These are phyloP conservation scores for Ophiostoma sp. DNA, from an alignment of 2,329 filamentous ascomycete species.

Conservation along the genomic window DNA sequence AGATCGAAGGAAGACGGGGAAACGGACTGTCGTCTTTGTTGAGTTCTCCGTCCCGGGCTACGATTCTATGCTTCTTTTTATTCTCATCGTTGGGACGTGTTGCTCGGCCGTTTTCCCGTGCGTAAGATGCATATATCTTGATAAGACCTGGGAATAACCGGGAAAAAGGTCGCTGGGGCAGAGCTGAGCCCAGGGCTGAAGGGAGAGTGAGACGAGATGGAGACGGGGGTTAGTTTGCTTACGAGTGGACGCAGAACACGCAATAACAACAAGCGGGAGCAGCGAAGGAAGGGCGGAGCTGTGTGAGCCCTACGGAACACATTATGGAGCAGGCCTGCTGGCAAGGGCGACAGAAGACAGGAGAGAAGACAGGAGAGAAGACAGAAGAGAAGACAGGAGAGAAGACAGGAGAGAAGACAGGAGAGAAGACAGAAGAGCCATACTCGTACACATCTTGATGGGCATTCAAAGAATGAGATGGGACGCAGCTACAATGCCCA, in stretches of 20 bases:
- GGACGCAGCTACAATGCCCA: neutral
- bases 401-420: neutral
- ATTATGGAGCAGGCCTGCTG: too few relatives aligned
- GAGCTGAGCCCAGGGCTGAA: neutral
- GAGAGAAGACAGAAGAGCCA: neutral
- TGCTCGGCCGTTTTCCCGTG: too few relatives aligned
- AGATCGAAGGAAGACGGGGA: neutral
- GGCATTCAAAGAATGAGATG: neutral
- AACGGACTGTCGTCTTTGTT: neutral
- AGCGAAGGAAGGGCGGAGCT: neutral
- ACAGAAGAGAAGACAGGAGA: neutral
- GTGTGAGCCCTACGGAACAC: neutral
- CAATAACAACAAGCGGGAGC: neutral
- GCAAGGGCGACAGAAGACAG: too few relatives aligned
- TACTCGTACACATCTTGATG: neutral
- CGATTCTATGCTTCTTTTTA: neutral
- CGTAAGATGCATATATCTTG: neutral
- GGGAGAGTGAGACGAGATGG: constrained; percentile 11
- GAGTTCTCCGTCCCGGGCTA: neutral
- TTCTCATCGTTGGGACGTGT: neutral
- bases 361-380: neutral
- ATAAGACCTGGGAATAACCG: neutral
- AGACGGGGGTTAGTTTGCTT: neutral
- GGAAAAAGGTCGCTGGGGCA: neutral
- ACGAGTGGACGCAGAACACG: neutral